Base-by-base conservation (phyloP, 2,329 filamentous ascomycete genomes). In the Pseudogymnoascus verrucosus region DNA sequence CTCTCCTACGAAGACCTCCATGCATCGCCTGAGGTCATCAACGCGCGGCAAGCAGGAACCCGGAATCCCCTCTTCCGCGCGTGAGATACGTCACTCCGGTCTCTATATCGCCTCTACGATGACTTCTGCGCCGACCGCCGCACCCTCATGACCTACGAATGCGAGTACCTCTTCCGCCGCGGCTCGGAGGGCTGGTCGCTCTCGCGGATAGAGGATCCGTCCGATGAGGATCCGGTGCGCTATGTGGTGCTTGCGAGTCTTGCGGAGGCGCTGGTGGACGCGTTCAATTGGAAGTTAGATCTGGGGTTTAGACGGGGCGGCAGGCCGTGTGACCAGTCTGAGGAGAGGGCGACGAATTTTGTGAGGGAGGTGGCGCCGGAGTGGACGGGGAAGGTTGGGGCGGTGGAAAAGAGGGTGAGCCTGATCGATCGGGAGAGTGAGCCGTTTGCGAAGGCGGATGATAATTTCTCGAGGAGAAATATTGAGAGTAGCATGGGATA, bases 51-150 rank as follows among this genome's bases (percentile, higher is more conserved):
- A 4, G 16, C 16, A 42, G 42, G 19, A 47, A 68, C 72, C 40
- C 68, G 68, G 42, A 69, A 73, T 36, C 69, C 70, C 1, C 63
- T 73, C 36, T 74, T 68, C 68, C 69, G 69, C 14, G 63, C 67
- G 51, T 67, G 71, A 4, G 71, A 74, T 57, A 74, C 69, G 4
- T 71, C 71, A 2, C 64, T 72, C 3, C 71, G 71, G 28, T 69
- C 70, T 14, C 61, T 72, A 4, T 73, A 73, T 61, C 70, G 71
- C 5, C 65, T 74, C 42, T 72, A 73, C 57, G 71, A 74, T 4
- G 16, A 21, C 16, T 16, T 44, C 40, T 44, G 40, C 10, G 16
- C 40, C 19, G 40, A 44, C 19, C 40, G 40, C 19, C 40, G 40
- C 19, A 21, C 40, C 8, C 40, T 44, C 40, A 44, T 44, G 16